Evolutionary conservation across 2,329 filamentous ascomycete species (phyloP), one percentile per base, ranked within the genome.

Genomic region (Hypoxylon sp.): DNA sequence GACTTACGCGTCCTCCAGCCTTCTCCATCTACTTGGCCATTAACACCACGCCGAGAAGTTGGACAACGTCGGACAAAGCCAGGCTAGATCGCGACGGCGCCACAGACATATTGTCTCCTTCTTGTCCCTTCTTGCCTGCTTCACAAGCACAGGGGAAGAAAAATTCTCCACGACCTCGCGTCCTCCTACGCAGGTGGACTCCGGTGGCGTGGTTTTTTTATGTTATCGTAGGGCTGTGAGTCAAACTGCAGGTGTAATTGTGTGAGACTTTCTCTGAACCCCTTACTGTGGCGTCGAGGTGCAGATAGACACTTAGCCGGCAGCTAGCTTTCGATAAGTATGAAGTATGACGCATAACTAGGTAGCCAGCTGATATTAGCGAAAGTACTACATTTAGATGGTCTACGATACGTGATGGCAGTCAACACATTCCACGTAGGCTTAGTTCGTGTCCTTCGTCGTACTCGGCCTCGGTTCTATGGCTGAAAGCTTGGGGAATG

Each of bases 201-300:
- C 42, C n/a, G 9, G 7, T 44, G n/a, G 24, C 42, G 14, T 14
- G 20, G 44, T 12, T 33, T 30, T 14, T 36, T 49, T 4, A 33
- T 49, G 32, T 45, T 22, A 18, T 61, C 51, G 59, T 64, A 68
- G 66, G 66, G 66, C 66, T 68, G 52, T 42, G 55, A 66, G 59
- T 61, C 51, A 66, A 33, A 65, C 32, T 22, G 11, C 22, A 48
- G 22, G 53, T 20, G 42, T 40, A 42, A 51, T 49, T 54, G 62
- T 61, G 44, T 6, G 53, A 65, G 48, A 40, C 12, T 38, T 11
- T 8, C 56, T 57, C 52, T 42, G 42, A 48, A 38, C 36, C 32
- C 24, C 42, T 64, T 54, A n/a, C 45, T 16, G 36, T 20, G n/a
- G n/a, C 36, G 16, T 9, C 2, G 36, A 50, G 26, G 32, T 33